Evolutionary conservation across 495 filamentous ascomycete species (phyloP), one percentile per base, ranked within the genome.

Genomic region (Penicillium malachiteum): DNA sequence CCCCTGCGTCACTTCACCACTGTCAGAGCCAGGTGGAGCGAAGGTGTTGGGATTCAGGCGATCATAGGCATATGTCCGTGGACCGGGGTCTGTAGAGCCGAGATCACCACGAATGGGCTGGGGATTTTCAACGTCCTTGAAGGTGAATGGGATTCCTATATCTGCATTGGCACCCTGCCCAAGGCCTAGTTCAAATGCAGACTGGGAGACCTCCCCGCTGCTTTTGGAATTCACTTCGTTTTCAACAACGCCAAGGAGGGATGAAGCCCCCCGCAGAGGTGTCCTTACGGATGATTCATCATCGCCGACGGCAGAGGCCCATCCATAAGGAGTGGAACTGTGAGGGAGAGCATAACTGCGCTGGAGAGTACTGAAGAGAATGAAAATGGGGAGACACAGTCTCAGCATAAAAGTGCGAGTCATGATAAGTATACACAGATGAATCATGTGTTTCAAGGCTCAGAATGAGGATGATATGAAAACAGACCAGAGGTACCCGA

Each of bases 41-140:
- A 54, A 45, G 7, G 51, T 47, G 31, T 43, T 41, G 5, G 51
- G 51, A 9, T 54, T 54, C 5, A 54, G 42, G 31, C 51, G 51
- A 30, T 54, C 51, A 11, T 54, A 54, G 16, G 31, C 44, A 14
- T 46, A 54, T 35, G 51, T 54, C 17, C 51, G 42, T 9, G 51
- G 41, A 10, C 51, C 51, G 7, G 51, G 11, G 17, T 47, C 51
- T n/a, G 51, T 54, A n/a, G 42, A 38, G 7, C 51, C 51, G 14
- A 54, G 51, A 18, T 54, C 51, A 11, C 51, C 51, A 31, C 51
- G 51, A 14, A 54, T 47, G 3, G 51, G 51, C 26, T 54, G 51
- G 32, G 51, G 51, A 34, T 47, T 45, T 1, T 16, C 7, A 2
- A 18, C 30, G 10, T 54, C 35, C 10, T 54, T n/a, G 51, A 54